Evolutionary conservation across 768 basidiomycete species (phyloP).

Genomic region (Macrolepiota albuminosa): DNA sequence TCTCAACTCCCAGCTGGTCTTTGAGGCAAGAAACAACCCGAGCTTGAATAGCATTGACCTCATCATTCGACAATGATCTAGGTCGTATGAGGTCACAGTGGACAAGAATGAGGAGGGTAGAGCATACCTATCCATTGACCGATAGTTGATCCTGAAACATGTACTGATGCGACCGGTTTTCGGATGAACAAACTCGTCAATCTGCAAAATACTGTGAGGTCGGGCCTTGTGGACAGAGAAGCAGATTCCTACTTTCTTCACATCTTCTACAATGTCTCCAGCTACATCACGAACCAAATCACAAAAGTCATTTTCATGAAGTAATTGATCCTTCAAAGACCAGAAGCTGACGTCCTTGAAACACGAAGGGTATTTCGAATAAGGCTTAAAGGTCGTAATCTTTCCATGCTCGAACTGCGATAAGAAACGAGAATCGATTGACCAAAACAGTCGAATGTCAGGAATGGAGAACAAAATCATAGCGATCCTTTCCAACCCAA

Average conservation of each 20-base stretch:
- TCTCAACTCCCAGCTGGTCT: constrained; percentile 75
- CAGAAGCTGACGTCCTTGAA: constrained; percentile 97
- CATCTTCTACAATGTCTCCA: constrained; percentile 90
- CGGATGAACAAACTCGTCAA: constrained; percentile 88
- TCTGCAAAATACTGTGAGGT: constrained; percentile 40
- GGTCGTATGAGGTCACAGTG: constrained; percentile 2
- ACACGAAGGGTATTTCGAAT: constrained; percentile 89
- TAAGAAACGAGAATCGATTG: constrained; percentile 79
- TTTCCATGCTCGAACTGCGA: constrained; percentile 76
- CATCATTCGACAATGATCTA: constrained; percentile 85
- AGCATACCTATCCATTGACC: constrained; percentile 90
- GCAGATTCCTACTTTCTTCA: constrained; percentile 59
- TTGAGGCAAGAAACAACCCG: constrained; percentile 51
- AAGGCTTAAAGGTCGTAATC: constrained; percentile 82
- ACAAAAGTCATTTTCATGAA: constrained; percentile 97
- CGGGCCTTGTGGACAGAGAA: neutral
- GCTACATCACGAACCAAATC: constrained; percentile 91
- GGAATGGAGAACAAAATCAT: constrained; percentile 98
- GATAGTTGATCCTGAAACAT: constrained; percentile 90
- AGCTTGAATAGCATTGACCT: constrained; percentile 77
- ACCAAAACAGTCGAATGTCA: constrained; percentile 99
- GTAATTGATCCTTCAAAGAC: constrained; percentile 47
- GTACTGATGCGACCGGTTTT: constrained; percentile 76
- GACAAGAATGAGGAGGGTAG: neutral
- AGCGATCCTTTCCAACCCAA: constrained; percentile 94